phyloP scores from a whole-genome alignment of 2,329 filamentous ascomycete genomes.

The Colletotrichum graminicola region DNA sequence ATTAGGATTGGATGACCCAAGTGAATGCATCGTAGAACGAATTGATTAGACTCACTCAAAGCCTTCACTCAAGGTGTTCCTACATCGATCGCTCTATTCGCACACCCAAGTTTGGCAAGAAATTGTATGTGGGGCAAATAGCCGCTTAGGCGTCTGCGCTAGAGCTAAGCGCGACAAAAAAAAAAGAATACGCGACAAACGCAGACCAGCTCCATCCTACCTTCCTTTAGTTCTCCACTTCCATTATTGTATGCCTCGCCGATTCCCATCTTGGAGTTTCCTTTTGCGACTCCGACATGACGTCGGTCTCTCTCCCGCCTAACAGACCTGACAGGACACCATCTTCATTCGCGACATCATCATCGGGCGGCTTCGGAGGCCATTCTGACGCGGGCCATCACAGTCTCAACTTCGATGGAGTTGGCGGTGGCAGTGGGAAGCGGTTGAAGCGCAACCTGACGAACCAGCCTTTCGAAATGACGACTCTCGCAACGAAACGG shows the following conservation, averaged over 20 bases:
- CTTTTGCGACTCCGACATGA: conserved; percentile 37
- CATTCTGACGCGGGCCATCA: conserved; percentile 14
- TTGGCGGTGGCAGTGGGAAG: conserved; percentile 47
- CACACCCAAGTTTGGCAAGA: conserved; percentile 1
- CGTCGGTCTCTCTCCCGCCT: conserved; percentile 40
- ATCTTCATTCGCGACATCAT: conserved; percentile 27
- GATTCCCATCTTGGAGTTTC: conserved; percentile 31
- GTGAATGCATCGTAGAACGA: neutral
- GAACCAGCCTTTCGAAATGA: conserved; percentile 46
- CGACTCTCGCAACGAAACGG: conserved; percentile 46
- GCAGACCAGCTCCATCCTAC: conserved; percentile 36
- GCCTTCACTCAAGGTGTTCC: neutral
- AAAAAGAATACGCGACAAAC: conserved; percentile 27
- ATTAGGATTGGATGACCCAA: too few relatives aligned
- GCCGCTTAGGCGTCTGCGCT: conserved; percentile 1
- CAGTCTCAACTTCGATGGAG: conserved; percentile 50
- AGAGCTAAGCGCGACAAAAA: conserved; percentile 16
- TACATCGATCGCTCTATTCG: neutral
- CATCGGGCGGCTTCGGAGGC: conserved; percentile 30
- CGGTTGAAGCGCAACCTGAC: conserved; percentile 46
- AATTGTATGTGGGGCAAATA: neutral
- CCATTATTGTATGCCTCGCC: conserved; percentile 27
- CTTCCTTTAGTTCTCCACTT: conserved; percentile 38
- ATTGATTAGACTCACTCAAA: neutral
- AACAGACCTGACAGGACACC: conserved; percentile 31